phyloP scores from a whole-genome alignment of 1,139 yeast species.

The Yamadazyma diddensiae region DNA sequence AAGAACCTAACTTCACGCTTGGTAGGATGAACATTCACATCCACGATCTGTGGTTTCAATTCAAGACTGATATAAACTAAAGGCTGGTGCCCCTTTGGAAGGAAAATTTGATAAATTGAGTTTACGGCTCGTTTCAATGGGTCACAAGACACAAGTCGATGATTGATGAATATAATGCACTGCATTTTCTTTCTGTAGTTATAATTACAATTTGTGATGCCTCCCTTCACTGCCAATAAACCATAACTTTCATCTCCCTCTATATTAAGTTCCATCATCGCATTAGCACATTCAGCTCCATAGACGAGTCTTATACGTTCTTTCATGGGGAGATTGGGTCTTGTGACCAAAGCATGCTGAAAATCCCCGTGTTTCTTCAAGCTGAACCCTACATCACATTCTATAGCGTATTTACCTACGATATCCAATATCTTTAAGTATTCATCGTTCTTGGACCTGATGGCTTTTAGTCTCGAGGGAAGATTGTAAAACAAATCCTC shows the following conservation, averaged over 20 bases:
- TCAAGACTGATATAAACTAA: constrained; percentile 71
- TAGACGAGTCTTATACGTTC: constrained; percentile 75
- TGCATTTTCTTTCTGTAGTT: constrained; percentile 62
- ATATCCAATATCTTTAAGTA: constrained; percentile 76
- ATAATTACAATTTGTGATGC: constrained; percentile 70
- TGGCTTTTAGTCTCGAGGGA: constrained; percentile 71
- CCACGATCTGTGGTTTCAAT: constrained; percentile 68
- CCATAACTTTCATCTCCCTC: constrained; percentile 37
- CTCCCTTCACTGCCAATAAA: constrained; percentile 51
- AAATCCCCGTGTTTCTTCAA: constrained; percentile 77
- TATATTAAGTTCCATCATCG: constrained; percentile 48
- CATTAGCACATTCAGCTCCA: constrained; percentile 69
- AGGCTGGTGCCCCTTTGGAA: constrained; percentile 80
- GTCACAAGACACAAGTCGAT: constrained; percentile 79
- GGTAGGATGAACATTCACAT: constrained; percentile 95
- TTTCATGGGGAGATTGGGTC: constrained; percentile 42
- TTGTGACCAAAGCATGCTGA: constrained; percentile 52
- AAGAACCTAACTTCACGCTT: constrained; percentile 88
- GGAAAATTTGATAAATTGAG: constrained; percentile 59
- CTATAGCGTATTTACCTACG: constrained; percentile 79
- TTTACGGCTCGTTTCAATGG: constrained; percentile 69
- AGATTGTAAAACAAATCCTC: constrained; percentile 90
- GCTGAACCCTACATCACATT: constrained; percentile 69
- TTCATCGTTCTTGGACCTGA: constrained; percentile 71
- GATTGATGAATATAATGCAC: constrained; percentile 81